These are phyloP conservation scores for Heterobasidion annosum DNA, from an alignment of 1,284 basidiomycete genomes.

Conservation along the genomic window DNA sequence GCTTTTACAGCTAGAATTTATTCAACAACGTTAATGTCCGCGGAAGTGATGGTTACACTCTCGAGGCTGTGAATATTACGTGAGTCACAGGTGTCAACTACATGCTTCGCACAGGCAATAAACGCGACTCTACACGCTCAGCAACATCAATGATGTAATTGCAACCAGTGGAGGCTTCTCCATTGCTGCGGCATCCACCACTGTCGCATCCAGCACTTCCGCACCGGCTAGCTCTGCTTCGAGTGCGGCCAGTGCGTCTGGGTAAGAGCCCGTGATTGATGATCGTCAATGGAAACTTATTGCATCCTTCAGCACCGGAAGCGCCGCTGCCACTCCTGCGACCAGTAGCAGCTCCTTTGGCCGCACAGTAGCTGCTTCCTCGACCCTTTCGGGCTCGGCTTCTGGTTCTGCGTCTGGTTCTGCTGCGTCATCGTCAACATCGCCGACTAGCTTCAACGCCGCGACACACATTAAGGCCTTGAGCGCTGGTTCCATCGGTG, in stretches of 20 bases:
- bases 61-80: slow-evolving; percentile 40
- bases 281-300: no score
- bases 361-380: not conserved
- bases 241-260: not conserved
- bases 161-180: slow-evolving; percentile 33
- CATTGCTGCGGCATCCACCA: slow-evolving; percentile 21
- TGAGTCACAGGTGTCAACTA: slow-evolving; percentile 14
- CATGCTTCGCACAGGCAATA: not conserved
- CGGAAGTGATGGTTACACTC: slow-evolving; percentile 38
- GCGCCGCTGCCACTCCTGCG: not conserved
- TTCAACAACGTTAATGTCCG: not conserved
- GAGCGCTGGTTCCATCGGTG: slow-evolving; percentile 22
- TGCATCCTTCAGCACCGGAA: no score
- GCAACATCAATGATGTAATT: slow-evolving; percentile 40
- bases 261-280: not conserved
- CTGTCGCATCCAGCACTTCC: slow-evolving; percentile 1
- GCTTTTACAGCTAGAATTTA: not conserved
- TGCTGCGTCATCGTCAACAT: not conserved
- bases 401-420: not conserved
- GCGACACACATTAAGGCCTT: slow-evolving; percentile 9
- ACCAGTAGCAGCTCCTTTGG: no score
- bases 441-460: slow-evolving; percentile 11
- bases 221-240: not conserved
- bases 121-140: slow-evolving; percentile 11
- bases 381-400: not conserved